These are phyloP conservation scores for Gossypium gossypioides DNA, from an alignment of 441 rosid species.

Conservation along the genomic window DNA sequence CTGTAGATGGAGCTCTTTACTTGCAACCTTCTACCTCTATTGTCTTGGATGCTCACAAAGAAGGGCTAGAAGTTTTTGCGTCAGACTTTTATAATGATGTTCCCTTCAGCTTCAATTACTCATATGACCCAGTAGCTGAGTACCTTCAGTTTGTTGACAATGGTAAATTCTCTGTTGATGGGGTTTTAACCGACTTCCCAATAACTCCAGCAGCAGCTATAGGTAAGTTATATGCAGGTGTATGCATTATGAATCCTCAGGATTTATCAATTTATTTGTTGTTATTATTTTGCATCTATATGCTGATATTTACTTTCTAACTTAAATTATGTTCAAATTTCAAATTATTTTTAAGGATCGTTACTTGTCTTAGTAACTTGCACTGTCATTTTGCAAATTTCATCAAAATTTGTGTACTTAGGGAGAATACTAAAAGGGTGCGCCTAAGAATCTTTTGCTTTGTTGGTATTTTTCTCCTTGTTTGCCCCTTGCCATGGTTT, in stretches of 20 bases:
- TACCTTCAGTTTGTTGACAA: slow-evolving; percentile 55
- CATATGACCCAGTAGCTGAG: slow-evolving; percentile 71
- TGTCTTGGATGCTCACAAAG: slow-evolving; percentile 80
- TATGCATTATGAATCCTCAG: background rate
- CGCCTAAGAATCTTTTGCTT: background rate
- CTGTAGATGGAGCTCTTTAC: slow-evolving; percentile 34
- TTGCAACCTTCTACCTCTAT: slow-evolving; percentile 43
- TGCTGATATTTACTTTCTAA: background rate
- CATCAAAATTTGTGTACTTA: background rate
- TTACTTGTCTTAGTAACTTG: background rate
- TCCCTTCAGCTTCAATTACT: slow-evolving; percentile 60
- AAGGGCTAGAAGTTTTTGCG: slow-evolving; percentile 67
- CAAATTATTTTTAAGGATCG: background rate
- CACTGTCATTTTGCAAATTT: background rate
- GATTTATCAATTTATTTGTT: background rate
- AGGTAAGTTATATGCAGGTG: slow-evolving; percentile 32
- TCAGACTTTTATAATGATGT: slow-evolving; percentile 66
- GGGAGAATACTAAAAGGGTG: background rate
- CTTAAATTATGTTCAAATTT: background rate
- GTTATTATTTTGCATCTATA: background rate
- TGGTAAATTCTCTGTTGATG: slow-evolving; percentile 78
- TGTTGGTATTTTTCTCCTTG: background rate
- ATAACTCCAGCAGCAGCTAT: slow-evolving; percentile 62
- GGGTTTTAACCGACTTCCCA: slow-evolving; percentile 80
- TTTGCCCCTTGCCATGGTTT: background rate